A percentile compares a stretch with the other conserved stretches of the same genome.
These are phyloP conservation scores for Hymenoscyphus occultus DNA, from an alignment of 2,329 filamentous ascomycete species.

Conservation along the genomic window DNA sequence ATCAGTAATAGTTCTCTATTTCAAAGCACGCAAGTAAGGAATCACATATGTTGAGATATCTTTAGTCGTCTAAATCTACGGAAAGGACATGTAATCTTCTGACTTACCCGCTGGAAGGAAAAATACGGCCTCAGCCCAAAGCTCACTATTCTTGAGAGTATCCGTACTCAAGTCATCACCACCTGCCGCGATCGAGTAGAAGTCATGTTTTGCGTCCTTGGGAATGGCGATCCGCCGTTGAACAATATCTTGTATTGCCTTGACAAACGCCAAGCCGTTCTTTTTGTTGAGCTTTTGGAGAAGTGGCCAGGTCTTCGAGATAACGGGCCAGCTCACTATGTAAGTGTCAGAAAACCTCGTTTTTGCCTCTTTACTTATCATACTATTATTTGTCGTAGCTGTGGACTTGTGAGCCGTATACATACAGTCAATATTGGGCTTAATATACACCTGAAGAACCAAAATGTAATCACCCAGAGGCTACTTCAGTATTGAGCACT, in stretches of 20 bases:
- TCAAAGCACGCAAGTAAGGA: background rate
- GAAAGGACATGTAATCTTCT: background rate
- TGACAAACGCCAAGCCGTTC: background rate
- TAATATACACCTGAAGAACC: no score
- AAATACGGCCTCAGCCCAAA: slow-evolving; percentile 8
- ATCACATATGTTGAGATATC: no score
- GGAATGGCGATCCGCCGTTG: background rate
- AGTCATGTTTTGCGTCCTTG: slow-evolving; percentile 7
- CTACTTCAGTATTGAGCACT: background rate
- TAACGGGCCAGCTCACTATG: no score
- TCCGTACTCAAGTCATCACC: background rate
- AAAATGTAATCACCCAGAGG: no score
- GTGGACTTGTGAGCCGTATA: no score
- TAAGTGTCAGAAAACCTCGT: no score
- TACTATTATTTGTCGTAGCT: no score
- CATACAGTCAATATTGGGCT: no score
- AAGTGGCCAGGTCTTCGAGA: no score
- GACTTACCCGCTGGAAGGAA: slow-evolving; percentile 7
- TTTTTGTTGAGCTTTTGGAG: no score
- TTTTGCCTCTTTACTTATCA: no score
- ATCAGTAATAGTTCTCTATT: background rate
- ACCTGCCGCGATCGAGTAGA: slow-evolving; percentile 5
- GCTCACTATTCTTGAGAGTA: background rate
- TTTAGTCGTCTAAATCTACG: no score
- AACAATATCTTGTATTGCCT: background rate